These are phyloP conservation scores for Sclerotinia spermophila DNA, from an alignment of 2,329 filamentous ascomycete genomes.

Conservation along the genomic window DNA sequence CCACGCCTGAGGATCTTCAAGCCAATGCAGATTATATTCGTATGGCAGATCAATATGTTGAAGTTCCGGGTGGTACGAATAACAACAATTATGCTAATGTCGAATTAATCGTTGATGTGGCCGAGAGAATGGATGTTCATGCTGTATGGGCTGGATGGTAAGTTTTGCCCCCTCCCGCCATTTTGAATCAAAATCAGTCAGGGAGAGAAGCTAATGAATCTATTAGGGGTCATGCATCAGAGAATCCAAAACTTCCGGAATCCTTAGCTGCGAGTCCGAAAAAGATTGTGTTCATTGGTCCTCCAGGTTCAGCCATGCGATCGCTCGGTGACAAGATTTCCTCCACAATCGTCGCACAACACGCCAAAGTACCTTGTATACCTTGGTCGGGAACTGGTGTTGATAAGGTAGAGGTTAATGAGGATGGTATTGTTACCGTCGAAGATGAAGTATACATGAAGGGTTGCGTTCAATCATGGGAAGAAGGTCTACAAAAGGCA, in stretches of 20 bases:
- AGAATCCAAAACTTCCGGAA: slow-evolving; percentile 97
- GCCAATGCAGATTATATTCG: slow-evolving; percentile 99
- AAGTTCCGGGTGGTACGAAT: slow-evolving; percentile 97
- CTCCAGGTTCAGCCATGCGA: slow-evolving; percentile 96
- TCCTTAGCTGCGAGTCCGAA: slow-evolving; percentile 93
- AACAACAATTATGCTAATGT: slow-evolving; percentile 99
- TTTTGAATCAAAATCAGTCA: not conserved
- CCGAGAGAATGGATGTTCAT: slow-evolving; percentile 97
- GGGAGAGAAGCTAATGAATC: slow-evolving; percentile 19
- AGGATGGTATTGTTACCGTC: slow-evolving; percentile 87
- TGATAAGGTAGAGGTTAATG: slow-evolving; percentile 72
- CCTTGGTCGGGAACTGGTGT: slow-evolving; percentile 99
- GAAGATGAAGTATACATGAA: slow-evolving; percentile 79
- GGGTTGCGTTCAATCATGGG: slow-evolving; percentile 84
- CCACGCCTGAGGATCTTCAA: slow-evolving; percentile 93
- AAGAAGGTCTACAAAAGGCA: slow-evolving; percentile 85
- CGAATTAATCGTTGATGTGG: slow-evolving; percentile 97
- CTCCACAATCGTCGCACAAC: slow-evolving; percentile 97
- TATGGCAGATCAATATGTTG: slow-evolving; percentile 99
- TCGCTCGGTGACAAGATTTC: slow-evolving; percentile 99
- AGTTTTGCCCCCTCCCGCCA: slow-evolving; percentile 37
- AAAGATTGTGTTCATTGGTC: slow-evolving; percentile 99
- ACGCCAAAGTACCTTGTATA: slow-evolving; percentile 93
- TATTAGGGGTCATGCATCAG: slow-evolving; percentile 87
- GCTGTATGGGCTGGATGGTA: slow-evolving; percentile 99